Percentiles rank a stretch among this genome's conserved stretches.
Evolutionary conservation across 352 stramenopile species (phyloP).

Genomic region (Globisporangium barbulae): DNA sequence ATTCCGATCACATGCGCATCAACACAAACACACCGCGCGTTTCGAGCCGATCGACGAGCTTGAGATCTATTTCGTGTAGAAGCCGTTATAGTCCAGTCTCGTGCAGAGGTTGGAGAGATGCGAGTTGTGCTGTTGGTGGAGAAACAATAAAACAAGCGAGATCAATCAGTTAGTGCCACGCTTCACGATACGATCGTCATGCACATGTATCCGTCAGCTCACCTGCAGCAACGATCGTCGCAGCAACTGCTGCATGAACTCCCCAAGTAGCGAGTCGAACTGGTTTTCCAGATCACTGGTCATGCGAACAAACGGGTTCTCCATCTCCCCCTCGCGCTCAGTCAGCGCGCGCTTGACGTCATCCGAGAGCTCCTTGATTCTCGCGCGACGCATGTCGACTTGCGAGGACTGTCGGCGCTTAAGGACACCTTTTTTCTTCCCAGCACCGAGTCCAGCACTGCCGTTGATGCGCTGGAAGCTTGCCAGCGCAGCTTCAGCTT

Average conservation of each 20-base stretch:
- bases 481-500: slow-evolving; percentile 71
- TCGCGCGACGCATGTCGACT: slow-evolving; percentile 69
- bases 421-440: slow-evolving; percentile 55
- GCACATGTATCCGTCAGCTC: neutral
- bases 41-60: neutral
- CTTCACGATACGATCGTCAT: neutral
- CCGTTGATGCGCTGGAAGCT: slow-evolving; percentile 38
- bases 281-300: slow-evolving; percentile 81
- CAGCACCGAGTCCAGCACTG: slow-evolving; percentile 13
- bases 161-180: neutral
- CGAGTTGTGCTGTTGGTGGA: slow-evolving; percentile 46
- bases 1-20: neutral
- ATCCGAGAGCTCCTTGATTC: slow-evolving; percentile 79
- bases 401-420: slow-evolving; percentile 70
- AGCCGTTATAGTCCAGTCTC: slow-evolving; percentile 62
- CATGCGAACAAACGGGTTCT: slow-evolving; percentile 75
- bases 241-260: slow-evolving; percentile 90
- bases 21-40: slow-evolving; percentile 3
- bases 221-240: slow-evolving; percentile 82
- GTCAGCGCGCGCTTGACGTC: slow-evolving; percentile 74
- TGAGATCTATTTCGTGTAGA: slow-evolving; percentile 54
- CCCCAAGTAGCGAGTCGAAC: slow-evolving; percentile 81
- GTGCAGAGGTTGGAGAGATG: slow-evolving; percentile 66
- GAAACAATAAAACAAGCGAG: slow-evolving; percentile 8
- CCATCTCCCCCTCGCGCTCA: slow-evolving; percentile 54